Evolutionary conservation across 345 rosid genomes (phyloP).

Genomic region (Aethionema arabicum): DNA sequence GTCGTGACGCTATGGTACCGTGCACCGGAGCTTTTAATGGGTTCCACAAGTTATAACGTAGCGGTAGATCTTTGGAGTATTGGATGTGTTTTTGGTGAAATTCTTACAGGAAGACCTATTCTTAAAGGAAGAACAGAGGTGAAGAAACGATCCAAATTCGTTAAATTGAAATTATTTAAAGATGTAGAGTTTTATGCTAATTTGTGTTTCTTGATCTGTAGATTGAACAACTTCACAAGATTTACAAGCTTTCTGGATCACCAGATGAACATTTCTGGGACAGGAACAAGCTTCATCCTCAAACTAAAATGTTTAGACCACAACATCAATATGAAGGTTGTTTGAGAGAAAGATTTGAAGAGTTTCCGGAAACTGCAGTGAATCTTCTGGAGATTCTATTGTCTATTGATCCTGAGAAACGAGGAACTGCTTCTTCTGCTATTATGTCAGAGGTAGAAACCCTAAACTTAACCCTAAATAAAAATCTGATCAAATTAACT

Average conservation of each 20-base stretch:
- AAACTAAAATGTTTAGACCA: constrained; percentile 60
- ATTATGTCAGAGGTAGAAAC: constrained; percentile 56
- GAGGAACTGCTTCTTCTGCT: constrained; percentile 74
- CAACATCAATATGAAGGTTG: constrained; percentile 58
- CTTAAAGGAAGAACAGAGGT: constrained; percentile 73
- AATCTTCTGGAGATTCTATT: constrained; percentile 60
- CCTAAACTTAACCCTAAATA: background rate
- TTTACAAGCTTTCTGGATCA: constrained; percentile 76
- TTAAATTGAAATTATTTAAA: background rate
- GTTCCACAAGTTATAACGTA: constrained; percentile 68
- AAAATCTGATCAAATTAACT: background rate
- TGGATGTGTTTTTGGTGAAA: constrained; percentile 75
- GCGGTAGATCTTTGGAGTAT: constrained; percentile 79
- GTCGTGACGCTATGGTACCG: constrained; percentile 88
- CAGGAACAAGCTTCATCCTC: constrained; percentile 52
- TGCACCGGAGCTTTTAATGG: constrained; percentile 83
- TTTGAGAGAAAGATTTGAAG: constrained; percentile 56
- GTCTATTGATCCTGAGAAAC: constrained; percentile 59
- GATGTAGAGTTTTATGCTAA: background rate
- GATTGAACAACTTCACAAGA: constrained; percentile 83
- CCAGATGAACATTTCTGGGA: constrained; percentile 72
- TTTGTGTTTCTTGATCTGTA: constrained; percentile 25
- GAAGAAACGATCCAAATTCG: background rate
- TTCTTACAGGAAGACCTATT: constrained; percentile 62
- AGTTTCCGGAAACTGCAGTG: constrained; percentile 45